Conservation (phyloP, 2,329 filamentous ascomycete genomes). For the Zalaria sp. region DNA sequence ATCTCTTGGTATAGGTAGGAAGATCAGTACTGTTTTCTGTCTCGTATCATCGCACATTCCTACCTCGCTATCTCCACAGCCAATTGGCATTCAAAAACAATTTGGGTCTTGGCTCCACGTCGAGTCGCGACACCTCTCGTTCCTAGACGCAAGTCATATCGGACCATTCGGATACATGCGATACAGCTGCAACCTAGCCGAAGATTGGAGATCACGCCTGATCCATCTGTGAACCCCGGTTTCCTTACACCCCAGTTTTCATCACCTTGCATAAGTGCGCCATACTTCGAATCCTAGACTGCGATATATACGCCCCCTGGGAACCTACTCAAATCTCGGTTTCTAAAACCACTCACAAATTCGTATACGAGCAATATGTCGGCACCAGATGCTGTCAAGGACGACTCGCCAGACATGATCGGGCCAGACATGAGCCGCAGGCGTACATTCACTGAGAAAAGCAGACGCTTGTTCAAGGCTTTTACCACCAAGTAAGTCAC, state of each 20-base stretch:
- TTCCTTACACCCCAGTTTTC: background rate
- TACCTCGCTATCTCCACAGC: too few species aligned
- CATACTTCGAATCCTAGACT: background rate
- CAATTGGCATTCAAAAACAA: too few species aligned
- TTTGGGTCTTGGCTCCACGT: too few species aligned
- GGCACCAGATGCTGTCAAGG: conserved; percentile 15
- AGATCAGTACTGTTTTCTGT: too few species aligned
- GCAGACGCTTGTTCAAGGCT: conserved; percentile 25
- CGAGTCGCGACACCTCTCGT: too few species aligned
- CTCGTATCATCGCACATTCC: too few species aligned
- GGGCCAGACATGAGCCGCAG: conserved; percentile 26
- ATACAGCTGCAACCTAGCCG: conserved; percentile 10
- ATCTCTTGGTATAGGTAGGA: too few species aligned
- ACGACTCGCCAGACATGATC: conserved; percentile 30
- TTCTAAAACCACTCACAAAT: background rate
- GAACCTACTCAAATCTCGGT: background rate
- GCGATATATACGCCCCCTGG: too few species aligned
- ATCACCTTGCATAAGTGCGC: background rate
- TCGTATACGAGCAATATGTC: background rate
- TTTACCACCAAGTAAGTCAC: conserved; percentile 33
- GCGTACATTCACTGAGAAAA: conserved; percentile 26
- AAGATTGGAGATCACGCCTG: conserved; percentile 12
- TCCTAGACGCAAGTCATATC: too few species aligned
- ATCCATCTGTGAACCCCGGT: background rate
- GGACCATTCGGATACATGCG: conserved; percentile 7